Evolutionary conservation across 768 basidiomycete species (phyloP).

Genomic region (Termitomyces sp.): DNA sequence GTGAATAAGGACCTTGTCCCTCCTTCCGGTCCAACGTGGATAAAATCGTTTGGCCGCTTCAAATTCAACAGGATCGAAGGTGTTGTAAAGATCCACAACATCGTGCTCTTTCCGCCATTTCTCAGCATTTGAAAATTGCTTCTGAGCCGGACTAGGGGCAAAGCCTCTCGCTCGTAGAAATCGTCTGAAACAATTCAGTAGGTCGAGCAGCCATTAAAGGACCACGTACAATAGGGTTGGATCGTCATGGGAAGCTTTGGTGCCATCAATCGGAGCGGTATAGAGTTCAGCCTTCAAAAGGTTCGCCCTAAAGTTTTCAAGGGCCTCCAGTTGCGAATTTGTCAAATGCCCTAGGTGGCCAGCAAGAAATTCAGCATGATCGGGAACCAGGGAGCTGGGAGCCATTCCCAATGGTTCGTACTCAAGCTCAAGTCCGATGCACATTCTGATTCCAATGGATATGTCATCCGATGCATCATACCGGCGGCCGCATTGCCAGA

Average conservation of each 20-base stretch:
- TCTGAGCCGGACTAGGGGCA: conserved; percentile 58
- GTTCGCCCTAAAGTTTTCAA: conserved; percentile 53
- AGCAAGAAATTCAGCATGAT: conserved; percentile 25
- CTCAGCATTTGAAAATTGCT: conserved; percentile 68
- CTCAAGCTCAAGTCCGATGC: not conserved
- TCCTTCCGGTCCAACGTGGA: conserved; percentile 77
- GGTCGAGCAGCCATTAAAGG: not conserved
- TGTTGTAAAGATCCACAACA: conserved; percentile 61
- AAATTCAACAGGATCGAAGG: conserved; percentile 59
- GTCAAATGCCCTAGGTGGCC: conserved; percentile 59
- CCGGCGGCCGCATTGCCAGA: not conserved
- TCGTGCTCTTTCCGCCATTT: conserved; percentile 65
- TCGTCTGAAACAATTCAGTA: conserved; percentile 48
- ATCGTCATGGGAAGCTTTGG: conserved; percentile 58
- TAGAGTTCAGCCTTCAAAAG: conserved; percentile 56
- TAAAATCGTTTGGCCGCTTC: conserved; percentile 62
- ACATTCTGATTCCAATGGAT: not conserved
- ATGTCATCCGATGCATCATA: not conserved
- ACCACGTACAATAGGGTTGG: conserved; percentile 58
- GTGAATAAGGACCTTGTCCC: conserved; percentile 60
- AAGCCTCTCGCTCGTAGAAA: conserved; percentile 81
- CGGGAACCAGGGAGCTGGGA: not conserved
- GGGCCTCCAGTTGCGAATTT: conserved; percentile 42
- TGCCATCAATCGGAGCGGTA: conserved; percentile 29
- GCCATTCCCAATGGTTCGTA: conserved; percentile 2